Evolutionary conservation across 2,329 filamentous ascomycete species (phyloP).

Genomic region (Eutypella sp.): DNA sequence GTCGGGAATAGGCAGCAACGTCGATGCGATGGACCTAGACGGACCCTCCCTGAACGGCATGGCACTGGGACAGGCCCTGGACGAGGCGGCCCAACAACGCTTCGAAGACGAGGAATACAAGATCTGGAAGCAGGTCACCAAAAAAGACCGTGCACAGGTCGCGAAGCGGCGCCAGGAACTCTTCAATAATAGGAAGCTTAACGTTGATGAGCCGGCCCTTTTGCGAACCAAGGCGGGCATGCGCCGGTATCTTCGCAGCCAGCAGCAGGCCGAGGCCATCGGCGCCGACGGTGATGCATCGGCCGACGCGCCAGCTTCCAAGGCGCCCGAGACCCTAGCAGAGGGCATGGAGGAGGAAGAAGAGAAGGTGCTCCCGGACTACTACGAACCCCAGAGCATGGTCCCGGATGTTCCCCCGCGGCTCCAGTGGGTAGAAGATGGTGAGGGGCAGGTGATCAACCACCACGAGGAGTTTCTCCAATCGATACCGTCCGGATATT

Average conservation of each 20-base stretch:
- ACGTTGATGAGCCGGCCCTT: slow-evolving; percentile 81
- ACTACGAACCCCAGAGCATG: slow-evolving; percentile 82
- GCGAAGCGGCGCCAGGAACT: slow-evolving; percentile 82
- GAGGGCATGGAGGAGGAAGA: slow-evolving; percentile 92
- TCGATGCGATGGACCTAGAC: slow-evolving; percentile 84
- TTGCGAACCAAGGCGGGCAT: slow-evolving; percentile 82
- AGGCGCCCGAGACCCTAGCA: slow-evolving; percentile 70
- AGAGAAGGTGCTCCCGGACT: slow-evolving; percentile 82
- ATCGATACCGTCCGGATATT: slow-evolving; percentile 69
- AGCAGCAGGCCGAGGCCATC: slow-evolving; percentile 60
- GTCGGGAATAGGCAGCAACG: slow-evolving; percentile 65
- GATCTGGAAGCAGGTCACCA: slow-evolving; percentile 98
- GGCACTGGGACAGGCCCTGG: slow-evolving; percentile 57
- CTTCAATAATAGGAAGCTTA: slow-evolving; percentile 80
- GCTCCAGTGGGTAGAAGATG: slow-evolving; percentile 84
- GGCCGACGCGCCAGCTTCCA: slow-evolving; percentile 39
- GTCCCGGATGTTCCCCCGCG: slow-evolving; percentile 78
- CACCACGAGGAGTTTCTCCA: slow-evolving; percentile 80
- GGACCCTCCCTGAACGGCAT: slow-evolving; percentile 65
- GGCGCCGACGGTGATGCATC: slow-evolving; percentile 34
- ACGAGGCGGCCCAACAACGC: slow-evolving; percentile 65
- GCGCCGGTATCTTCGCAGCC: slow-evolving; percentile 78
- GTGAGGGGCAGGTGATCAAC: slow-evolving; percentile 83
- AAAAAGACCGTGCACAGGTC: slow-evolving; percentile 84
- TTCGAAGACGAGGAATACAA: slow-evolving; percentile 94